These are phyloP conservation scores for Suhomyces bolitotheri DNA, from an alignment of 1,139 yeast species.

Conservation along the genomic window DNA sequence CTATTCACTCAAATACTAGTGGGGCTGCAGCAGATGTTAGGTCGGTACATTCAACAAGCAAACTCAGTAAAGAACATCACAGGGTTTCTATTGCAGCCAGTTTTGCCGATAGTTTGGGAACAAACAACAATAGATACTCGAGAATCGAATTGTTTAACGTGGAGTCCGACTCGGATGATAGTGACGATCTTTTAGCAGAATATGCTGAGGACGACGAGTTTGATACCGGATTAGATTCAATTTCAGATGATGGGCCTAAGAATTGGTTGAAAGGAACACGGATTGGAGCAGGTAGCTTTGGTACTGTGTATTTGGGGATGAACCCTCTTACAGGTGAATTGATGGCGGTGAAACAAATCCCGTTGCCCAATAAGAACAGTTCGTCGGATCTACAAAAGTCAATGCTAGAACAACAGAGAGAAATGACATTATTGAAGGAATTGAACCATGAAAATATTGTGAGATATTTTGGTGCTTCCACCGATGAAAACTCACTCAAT, in stretches of 20 bases:
- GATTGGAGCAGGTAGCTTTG: conserved; percentile 94
- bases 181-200: conserved; percentile 31
- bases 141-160: conserved; percentile 51
- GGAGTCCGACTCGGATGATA: conserved; percentile 46
- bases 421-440: conserved; percentile 75
- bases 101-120: conserved; percentile 24
- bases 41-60: conserved; percentile 8
- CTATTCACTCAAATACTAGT: conserved; percentile 19
- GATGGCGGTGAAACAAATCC: conserved; percentile 96
- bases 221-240: conserved; percentile 16
- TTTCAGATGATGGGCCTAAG: conserved; percentile 52
- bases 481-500: conserved; percentile 68
- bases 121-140: conserved; percentile 40
- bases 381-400: conserved; percentile 48
- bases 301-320: conserved; percentile 90
- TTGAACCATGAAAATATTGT: conserved; percentile 91
- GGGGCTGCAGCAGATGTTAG: conserved; percentile 9
- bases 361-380: conserved; percentile 51
- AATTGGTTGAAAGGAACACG: conserved; percentile 91
- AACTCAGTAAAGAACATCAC: conserved; percentile 14
- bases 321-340: conserved; percentile 90
- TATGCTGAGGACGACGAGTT: conserved; percentile 28
- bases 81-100: conserved; percentile 41
- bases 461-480: conserved; percentile 81
- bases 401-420: conserved; percentile 87